Evolutionary conservation across 371 early-diverging fungal genomes (phyloP), one percentile per base, ranked within the genome.

Genomic region (Mucor plumbeus): DNA sequence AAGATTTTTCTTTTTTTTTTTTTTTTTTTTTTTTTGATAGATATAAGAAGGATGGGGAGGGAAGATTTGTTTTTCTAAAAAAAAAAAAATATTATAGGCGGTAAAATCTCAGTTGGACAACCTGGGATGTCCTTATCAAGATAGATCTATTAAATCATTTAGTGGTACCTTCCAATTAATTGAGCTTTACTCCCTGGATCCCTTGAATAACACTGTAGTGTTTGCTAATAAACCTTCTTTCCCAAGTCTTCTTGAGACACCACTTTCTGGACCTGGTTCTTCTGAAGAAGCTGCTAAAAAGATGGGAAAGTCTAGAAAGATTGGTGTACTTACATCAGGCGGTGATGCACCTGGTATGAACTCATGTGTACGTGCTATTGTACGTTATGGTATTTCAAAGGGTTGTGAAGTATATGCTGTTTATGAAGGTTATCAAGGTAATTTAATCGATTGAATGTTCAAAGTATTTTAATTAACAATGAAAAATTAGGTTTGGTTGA

Each of bases 321-420:
- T 99, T 71, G 98, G 92, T 56, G 87, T 99, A 21, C 73, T 99
- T 59, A 99, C 99, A 13, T 94, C 95, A 56, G 99, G 99, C 39
- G 99, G 99, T 41, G 99, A 99, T 82, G 92, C 97, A 1, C 96
- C 95, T 9, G 99, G 99, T 34, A 99, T 99, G 99, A 99, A 99
- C 77, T 92, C 98, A 17, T 93, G 94, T 34, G 98, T 99, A 19
- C 89, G 99, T 58, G 91, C 95, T 13, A 91, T 98, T 40, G 95
- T 98, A 8, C 88, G 99, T 55, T 92, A 95, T 62, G 92, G 97
- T 19, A 90, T 96, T 61, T 86, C 90, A 39, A 84, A 88, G 36
- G 94, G 91, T 1, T 95, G 95, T 74, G 85, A 92, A 26, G 93
- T 97, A 0, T 99, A 88, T 81, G 93, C 91, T 13, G 91, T 99